Conservation (phyloP, 164 flowering plant genomes). For the Berberis thunbergii region DNA sequence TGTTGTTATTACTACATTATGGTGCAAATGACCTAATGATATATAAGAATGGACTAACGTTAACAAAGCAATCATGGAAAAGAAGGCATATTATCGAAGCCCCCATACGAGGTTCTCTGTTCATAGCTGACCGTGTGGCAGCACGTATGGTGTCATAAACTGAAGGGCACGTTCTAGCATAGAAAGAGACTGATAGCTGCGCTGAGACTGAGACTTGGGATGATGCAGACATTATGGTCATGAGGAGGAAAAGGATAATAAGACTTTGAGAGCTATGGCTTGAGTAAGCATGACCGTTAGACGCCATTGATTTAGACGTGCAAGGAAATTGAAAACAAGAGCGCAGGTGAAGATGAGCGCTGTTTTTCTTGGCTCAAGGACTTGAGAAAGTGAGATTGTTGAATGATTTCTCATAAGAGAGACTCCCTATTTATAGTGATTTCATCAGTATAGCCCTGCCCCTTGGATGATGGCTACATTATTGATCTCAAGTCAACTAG, state of each 20-base stretch:
- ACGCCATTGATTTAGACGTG: too few species aligned
- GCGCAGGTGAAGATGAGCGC: too few species aligned
- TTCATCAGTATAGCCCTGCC: too few species aligned
- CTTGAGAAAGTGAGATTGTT: too few species aligned
- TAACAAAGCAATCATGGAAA: conserved; percentile 9
- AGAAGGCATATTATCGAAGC: conserved; percentile 1
- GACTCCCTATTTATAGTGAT: too few species aligned
- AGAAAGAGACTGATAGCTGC: conserved; percentile 1
- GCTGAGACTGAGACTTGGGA: background rate
- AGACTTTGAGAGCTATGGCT: too few species aligned
- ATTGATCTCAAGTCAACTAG: too few species aligned
- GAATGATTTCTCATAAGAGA: too few species aligned
- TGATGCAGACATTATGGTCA: background rate
- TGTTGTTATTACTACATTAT: background rate
- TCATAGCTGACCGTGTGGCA: background rate
- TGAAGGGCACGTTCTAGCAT: conserved; percentile 1
- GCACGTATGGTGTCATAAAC: background rate
- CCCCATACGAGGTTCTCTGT: conserved; percentile 6
- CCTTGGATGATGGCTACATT: too few species aligned
- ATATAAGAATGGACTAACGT: background rate
- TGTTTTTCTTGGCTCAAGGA: too few species aligned
- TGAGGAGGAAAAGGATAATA: background rate
- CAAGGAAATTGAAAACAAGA: too few species aligned
- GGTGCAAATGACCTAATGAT: background rate
- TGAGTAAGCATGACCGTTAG: too few species aligned